A percentile compares a stretch with the other conserved stretches of the same genome.
phyloP scores from a whole-genome alignment of 768 basidiomycete species.

The Russula sp. region DNA sequence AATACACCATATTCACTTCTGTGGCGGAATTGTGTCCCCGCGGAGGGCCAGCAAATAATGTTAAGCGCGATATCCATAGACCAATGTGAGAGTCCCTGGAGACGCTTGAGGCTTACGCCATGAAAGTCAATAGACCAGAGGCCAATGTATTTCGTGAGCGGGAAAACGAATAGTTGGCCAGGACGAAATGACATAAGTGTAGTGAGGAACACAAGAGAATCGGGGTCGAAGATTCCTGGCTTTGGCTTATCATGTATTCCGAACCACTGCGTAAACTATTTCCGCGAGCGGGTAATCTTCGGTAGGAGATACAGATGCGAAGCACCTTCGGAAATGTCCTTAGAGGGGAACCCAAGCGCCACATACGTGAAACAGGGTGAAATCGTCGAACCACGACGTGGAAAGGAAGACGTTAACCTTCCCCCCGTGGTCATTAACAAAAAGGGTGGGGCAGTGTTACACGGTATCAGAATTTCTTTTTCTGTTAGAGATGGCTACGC shows the following conservation, averaged over 20 bases:
- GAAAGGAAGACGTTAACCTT: slow-evolving; percentile 1
- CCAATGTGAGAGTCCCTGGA: too few relatives aligned
- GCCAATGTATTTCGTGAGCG: too few relatives aligned
- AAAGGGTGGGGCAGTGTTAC: neutral
- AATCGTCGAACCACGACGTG: neutral
- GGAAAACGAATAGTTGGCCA: too few relatives aligned
- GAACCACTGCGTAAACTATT: too few relatives aligned
- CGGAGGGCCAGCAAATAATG: neutral
- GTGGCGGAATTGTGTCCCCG: neutral
- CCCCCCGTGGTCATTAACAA: neutral
- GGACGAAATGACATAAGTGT: too few relatives aligned
- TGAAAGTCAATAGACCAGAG: too few relatives aligned
- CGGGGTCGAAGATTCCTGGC: too few relatives aligned
- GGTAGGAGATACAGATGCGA: neutral
- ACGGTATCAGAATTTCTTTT: neutral
- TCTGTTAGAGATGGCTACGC: neutral
- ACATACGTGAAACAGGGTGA: neutral
- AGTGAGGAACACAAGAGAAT: too few relatives aligned
- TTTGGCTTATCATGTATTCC: neutral
- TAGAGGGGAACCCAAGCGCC: neutral
- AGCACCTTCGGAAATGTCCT: neutral
- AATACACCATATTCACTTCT: too few relatives aligned
- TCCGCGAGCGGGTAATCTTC: too few relatives aligned
- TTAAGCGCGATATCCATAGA: neutral
- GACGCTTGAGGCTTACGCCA: too few relatives aligned